Base-by-base conservation (phyloP, 2,329 filamentous ascomycete genomes). In the Pseudomassariella vexata region DNA sequence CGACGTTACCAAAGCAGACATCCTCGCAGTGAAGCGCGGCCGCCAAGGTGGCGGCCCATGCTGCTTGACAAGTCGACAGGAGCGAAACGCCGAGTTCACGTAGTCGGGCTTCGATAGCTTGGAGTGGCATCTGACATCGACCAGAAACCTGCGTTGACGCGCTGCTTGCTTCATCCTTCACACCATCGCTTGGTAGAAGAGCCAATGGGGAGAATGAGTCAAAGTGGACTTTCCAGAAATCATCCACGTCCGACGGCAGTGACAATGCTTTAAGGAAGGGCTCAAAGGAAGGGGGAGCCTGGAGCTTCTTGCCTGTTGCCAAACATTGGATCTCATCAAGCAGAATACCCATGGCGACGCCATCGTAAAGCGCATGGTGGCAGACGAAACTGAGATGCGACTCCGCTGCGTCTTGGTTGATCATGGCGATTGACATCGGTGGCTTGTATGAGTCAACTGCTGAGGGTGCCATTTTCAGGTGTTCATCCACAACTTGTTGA, bases 331-430 rank as follows among this genome's bases (percentile, higher is more conserved):
- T 62, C 47, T 95, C 88, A 0, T 72, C 56, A 16, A 90, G 68
- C 0, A 95, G 63, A 7, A 68, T 65, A 1, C 69, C 63, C 48
- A 95, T 82, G 0, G 87, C 86, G 21, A 82, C 77, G 0, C 83
- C 89, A 56, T 95, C 89, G 46, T 95, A 94, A 1, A 95, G 63
- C 2, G 86, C 85, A 57, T 95, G 89, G 46, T 95, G 88, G 45
- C 64, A 79, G 22, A 66, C 55, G 29, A 70, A 70, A 0, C 63
- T 79, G 2, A 69, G 46, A 25, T 66, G 68, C 0, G 36, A 30
- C 0, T 39, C 48, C 0, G 45, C 50, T 5, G 46, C 45, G 2
- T 55, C 45, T 8, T 44, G 43, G 9, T 34, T 41, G 15, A 76
- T 55, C 0, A 66, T 31, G 0, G 62, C 66, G 30, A 70, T 57